A percentile compares a stretch with the other conserved stretches of the same genome.
These are phyloP conservation scores for Arabidopsis hybrid DNA, from an alignment of 441 rosid genomes.

Conservation along the genomic window DNA sequence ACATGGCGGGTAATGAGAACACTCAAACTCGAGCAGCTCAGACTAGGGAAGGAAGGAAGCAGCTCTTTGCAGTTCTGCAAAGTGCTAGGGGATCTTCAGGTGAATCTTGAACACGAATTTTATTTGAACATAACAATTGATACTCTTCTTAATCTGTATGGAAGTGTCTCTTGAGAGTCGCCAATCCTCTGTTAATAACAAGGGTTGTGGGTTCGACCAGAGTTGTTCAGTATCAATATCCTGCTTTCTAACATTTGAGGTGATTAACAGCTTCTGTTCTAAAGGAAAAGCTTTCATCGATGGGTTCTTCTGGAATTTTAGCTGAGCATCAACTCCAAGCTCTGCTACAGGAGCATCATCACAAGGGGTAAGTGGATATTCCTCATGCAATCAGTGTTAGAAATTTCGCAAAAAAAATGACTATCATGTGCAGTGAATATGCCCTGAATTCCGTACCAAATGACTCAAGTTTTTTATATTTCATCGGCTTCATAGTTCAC, in stretches of 20 bases:
- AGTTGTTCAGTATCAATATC: conserved; percentile 15
- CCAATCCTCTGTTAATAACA: conserved; percentile 7
- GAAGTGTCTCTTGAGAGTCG: conserved; percentile 18
- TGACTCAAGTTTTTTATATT: conserved; percentile 9
- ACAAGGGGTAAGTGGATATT: conserved; percentile 67
- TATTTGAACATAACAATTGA: conserved; percentile 9
- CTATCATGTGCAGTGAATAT: conserved; percentile 14
- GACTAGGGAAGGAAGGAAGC: conserved; percentile 98
- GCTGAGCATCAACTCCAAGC: conserved; percentile 99
- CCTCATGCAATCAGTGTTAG: conserved; percentile 19
- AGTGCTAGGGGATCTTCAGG: conserved; percentile 99
- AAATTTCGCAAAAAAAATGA: neutral
- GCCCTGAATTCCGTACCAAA: neutral
- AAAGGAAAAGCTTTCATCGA: conserved; percentile 91
- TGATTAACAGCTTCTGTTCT: conserved; percentile 87
- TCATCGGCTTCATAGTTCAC: conserved; percentile 24
- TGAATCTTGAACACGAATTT: conserved; percentile 47
- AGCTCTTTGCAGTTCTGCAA: conserved; percentile 97
- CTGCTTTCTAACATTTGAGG: conserved; percentile 51
- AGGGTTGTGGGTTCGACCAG: neutral
- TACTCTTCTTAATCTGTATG: conserved; percentile 21
- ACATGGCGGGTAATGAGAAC: conserved; percentile 65
- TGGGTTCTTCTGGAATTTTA: conserved; percentile 97
- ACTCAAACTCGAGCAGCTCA: conserved; percentile 83
- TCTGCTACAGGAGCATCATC: conserved; percentile 85